Evolutionary conservation across 2,329 filamentous ascomycete species (phyloP).

Genomic region (Fusarium subtropicale): DNA sequence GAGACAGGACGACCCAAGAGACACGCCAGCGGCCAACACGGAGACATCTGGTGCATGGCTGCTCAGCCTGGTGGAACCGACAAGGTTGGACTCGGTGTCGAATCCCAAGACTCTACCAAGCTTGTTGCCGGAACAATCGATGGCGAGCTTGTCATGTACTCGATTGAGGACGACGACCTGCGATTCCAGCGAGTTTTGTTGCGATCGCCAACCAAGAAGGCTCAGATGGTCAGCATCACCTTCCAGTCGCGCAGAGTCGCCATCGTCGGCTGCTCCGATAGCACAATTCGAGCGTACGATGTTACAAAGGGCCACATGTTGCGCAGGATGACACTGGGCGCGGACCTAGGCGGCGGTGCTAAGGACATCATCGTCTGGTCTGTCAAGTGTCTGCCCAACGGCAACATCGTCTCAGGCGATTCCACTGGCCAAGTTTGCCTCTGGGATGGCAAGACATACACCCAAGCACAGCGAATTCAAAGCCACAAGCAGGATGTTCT

Average conservation of each 20-base stretch:
- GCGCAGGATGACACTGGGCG: slow-evolving; percentile 86
- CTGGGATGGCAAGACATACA: slow-evolving; percentile 94
- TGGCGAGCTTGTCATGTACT: slow-evolving; percentile 87
- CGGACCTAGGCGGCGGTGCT: slow-evolving; percentile 78
- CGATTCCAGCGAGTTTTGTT: slow-evolving; percentile 81
- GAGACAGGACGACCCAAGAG: slow-evolving; percentile 80
- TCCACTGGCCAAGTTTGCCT: slow-evolving; percentile 93
- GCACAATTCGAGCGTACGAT: slow-evolving; percentile 92
- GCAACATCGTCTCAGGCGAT: slow-evolving; percentile 93
- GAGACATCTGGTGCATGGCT: slow-evolving; percentile 96
- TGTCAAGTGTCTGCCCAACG: slow-evolving; percentile 86
- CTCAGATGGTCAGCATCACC: slow-evolving; percentile 88
- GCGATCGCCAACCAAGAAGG: slow-evolving; percentile 82
- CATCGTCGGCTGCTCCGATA: slow-evolving; percentile 95
- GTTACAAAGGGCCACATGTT: slow-evolving; percentile 80
- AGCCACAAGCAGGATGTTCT: slow-evolving; percentile 91
- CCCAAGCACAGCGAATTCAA: slow-evolving; percentile 85
- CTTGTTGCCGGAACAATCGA: slow-evolving; percentile 91
- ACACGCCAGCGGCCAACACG: slow-evolving; percentile 91
- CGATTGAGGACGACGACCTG: slow-evolving; percentile 85
- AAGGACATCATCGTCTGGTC: slow-evolving; percentile 94
- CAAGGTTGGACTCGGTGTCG: slow-evolving; percentile 37
- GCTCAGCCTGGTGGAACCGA: slow-evolving; percentile 73
- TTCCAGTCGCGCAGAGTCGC: slow-evolving; percentile 88
- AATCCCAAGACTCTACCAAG: slow-evolving; percentile 62